phyloP scores from a whole-genome alignment of 768 basidiomycete genomes.

The Gelatoporia subvermispora region DNA sequence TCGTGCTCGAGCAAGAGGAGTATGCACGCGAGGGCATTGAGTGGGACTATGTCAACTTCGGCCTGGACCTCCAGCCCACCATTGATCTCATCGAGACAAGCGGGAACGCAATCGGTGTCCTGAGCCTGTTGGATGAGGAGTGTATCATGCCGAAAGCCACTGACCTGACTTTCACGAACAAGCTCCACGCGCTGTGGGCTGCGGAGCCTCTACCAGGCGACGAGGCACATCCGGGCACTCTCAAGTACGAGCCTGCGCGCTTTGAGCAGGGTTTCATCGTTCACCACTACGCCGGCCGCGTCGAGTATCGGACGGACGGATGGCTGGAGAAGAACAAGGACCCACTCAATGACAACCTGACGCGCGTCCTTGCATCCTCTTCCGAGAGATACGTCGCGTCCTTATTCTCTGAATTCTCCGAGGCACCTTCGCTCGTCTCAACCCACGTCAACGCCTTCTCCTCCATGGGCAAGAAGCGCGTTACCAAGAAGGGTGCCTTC shows the following conservation, averaged over 20 bases:
- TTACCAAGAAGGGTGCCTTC: slow-evolving; percentile 93
- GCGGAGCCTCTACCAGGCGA: slow-evolving; percentile 39
- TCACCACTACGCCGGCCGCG: slow-evolving; percentile 93
- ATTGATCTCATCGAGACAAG: slow-evolving; percentile 94
- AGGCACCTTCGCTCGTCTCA: slow-evolving; percentile 31
- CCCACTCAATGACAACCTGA: slow-evolving; percentile 93
- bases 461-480: slow-evolving; percentile 57
- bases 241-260: slow-evolving; percentile 81
- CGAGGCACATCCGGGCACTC: slow-evolving; percentile 63
- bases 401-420: slow-evolving; percentile 80
- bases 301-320: slow-evolving; percentile 92
- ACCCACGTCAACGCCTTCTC: slow-evolving; percentile 36
- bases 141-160: slow-evolving; percentile 99
- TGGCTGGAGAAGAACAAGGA: slow-evolving; percentile 99
- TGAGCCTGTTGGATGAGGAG: slow-evolving; percentile 93
- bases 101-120: slow-evolving; percentile 72
- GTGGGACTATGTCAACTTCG: slow-evolving; percentile 98
- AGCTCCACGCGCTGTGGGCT: slow-evolving; percentile 78
- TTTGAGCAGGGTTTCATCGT: slow-evolving; percentile 95
- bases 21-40: slow-evolving; percentile 94
- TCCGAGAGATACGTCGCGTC: slow-evolving; percentile 75
- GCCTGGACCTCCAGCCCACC: slow-evolving; percentile 93
- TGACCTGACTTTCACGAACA: slow-evolving; percentile 91
- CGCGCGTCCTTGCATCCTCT: slow-evolving; percentile 80
- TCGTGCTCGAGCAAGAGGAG: slow-evolving; percentile 98